These are phyloP conservation scores for Xylariaceae sp. DNA, from an alignment of 2,329 filamentous ascomycete species.

Conservation along the genomic window DNA sequence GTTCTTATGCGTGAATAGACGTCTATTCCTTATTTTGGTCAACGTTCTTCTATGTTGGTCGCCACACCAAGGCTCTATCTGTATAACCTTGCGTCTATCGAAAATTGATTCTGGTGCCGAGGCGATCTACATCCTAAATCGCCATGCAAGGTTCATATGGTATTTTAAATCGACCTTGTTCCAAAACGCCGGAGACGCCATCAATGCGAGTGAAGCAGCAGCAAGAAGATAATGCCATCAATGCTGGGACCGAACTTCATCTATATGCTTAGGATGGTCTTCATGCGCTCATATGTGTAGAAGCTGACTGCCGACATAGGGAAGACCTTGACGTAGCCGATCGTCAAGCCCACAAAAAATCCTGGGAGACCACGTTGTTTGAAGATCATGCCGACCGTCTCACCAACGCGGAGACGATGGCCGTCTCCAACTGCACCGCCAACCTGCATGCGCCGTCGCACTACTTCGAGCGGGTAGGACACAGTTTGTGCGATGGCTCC, in stretches of 20 bases:
- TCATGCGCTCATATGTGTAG: slow-evolving; percentile 62
- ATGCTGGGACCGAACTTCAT: slow-evolving; percentile 1
- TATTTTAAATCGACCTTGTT: slow-evolving; percentile 9
- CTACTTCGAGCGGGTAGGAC: slow-evolving; percentile 91
- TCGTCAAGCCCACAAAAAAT: slow-evolving; percentile 89
- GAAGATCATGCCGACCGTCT: slow-evolving; percentile 74
- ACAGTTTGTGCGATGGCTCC: slow-evolving; percentile 87
- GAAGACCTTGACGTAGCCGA: slow-evolving; percentile 91
- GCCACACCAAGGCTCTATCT: too few relatives aligned
- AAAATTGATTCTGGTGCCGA: neutral
- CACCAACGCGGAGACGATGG: slow-evolving; percentile 68
- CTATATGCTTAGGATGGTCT: slow-evolving; percentile 63
- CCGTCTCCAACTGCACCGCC: slow-evolving; percentile 92
- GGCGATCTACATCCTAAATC: neutral
- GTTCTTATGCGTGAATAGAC: too few relatives aligned
- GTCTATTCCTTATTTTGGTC: too few relatives aligned
- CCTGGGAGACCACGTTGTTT: slow-evolving; percentile 72
- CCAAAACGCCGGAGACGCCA: slow-evolving; percentile 21
- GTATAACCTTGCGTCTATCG: neutral
- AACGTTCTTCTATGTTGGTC: too few relatives aligned
- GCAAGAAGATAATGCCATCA: too few relatives aligned
- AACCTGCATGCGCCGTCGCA: slow-evolving; percentile 92
- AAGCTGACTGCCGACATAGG: slow-evolving; percentile 76
- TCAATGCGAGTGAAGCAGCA: slow-evolving; percentile 9
- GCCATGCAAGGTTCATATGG: slow-evolving; percentile 11